These are phyloP conservation scores for Hippophae gyantsensis DNA, from an alignment of 306 rosid genomes.

Conservation along the genomic window DNA sequence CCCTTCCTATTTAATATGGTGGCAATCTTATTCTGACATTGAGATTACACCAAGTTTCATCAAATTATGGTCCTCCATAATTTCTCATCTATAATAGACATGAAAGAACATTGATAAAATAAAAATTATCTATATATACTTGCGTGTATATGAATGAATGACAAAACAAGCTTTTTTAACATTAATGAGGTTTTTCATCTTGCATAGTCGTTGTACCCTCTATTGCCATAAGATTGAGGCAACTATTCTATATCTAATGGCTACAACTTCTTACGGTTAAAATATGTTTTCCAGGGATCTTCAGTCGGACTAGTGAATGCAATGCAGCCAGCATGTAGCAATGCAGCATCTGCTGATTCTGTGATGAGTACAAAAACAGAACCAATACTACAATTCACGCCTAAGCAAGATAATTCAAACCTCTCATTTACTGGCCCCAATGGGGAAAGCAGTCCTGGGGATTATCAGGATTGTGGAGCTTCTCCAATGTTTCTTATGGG, in stretches of 20 bases:
- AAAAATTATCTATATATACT: no score
- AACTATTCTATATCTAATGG: not conserved
- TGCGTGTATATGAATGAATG: no score
- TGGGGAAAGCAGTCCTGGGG: conserved; percentile 56
- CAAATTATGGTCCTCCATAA: no score
- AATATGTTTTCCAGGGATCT: conserved; percentile 39
- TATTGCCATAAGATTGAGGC: no score
- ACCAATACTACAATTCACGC: conserved; percentile 43
- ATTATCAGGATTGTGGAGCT: conserved; percentile 82
- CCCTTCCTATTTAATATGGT: no score
- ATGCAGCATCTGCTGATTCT: conserved; percentile 78
- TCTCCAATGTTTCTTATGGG: conserved; percentile 76
- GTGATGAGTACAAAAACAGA: conserved; percentile 69
- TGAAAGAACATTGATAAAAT: no score
- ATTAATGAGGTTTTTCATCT: no score
- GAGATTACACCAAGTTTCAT: no score
- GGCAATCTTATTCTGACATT: no score
- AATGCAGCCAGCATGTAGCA: conserved; percentile 62
- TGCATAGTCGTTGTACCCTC: no score
- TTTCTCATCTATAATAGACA: no score
- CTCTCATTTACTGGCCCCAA: conserved; percentile 64
- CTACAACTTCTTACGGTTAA: not conserved
- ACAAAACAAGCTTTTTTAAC: no score
- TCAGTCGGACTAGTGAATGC: conserved; percentile 36
- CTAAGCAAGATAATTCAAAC: conserved; percentile 51